Base-by-base conservation (phyloP, 2,329 filamentous ascomycete species). In the Ascochyta pisi region DNA sequence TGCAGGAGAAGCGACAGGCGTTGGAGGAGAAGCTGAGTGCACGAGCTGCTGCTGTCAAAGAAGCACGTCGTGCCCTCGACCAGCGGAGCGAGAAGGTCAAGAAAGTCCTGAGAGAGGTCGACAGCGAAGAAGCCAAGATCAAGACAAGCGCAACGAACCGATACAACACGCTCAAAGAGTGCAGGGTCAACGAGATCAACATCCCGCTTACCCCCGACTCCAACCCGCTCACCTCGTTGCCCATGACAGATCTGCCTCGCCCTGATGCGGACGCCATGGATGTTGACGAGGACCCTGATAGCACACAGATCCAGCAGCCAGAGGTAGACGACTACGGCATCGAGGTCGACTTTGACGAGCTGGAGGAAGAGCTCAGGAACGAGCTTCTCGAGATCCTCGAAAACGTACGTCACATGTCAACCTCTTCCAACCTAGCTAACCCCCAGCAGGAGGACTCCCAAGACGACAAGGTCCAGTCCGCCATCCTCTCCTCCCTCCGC, bases 161-260 rank as follows among this genome's bases (percentile, higher is more conserved):
- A 72, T 96, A 96, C 72, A 88, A 88, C 40, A 80, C 96, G 42
- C 84, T 99, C 48, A 87, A 92, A 70, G 87, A 91, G 60, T 98
- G 94, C 81, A 94, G 96, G 73, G 86, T 99, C 42, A 94, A 98
- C 73, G 93, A 97, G 70, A 91, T 98, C 64, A 87, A 89, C 60
- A 84, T 99, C 55, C 95, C 95, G 2, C 82, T 99, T 22, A 79
- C 83, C 2, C 80, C 87, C 53, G 88, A 88, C 23, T 96, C 92
- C 2, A 81, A 80, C 31, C 79, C 81, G 6, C 82, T 99, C 23
- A 92, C 96, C 67, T 86, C 89, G 61, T 82, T 99, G 47, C 95
- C 95, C 3, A 92, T 96, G 67, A 91, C 96, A 70, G 92, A 96
- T 65, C 84, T 88, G 59, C 87, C 89, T 55, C 71, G 71, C 12